Percentiles rank a stretch among this genome's conserved stretches.
These are phyloP conservation scores for Penicillium oxalicum DNA, from an alignment of 2,329 filamentous ascomycete genomes.

Conservation along the genomic window DNA sequence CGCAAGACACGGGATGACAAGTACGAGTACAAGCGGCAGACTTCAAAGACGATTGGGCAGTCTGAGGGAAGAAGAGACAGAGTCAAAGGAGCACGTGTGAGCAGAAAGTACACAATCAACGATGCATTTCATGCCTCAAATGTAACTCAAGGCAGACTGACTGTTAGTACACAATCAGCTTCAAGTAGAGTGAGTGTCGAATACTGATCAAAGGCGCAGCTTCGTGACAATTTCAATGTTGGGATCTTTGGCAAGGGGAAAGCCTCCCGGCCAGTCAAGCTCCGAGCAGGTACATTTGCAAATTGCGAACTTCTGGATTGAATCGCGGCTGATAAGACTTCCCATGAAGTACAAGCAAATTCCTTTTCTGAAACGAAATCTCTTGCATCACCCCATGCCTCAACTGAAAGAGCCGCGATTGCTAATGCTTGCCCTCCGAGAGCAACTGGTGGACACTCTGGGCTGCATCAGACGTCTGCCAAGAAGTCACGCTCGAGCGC, in stretches of 20 bases:
- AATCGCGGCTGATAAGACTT: no score
- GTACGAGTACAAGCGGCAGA: slow-evolving; percentile 44
- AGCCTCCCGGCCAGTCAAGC: slow-evolving; percentile 27
- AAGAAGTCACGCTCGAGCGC: neutral
- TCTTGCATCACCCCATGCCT: neutral
- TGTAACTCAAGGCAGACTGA: slow-evolving; percentile 49
- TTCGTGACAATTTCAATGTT: slow-evolving; percentile 16
- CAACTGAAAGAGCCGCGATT: no score
- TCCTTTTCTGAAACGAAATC: slow-evolving; percentile 23
- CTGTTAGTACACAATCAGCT: slow-evolving; percentile 35
- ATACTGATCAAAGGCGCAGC: slow-evolving; percentile 13
- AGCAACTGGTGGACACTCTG: neutral
- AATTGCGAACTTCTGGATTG: no score
- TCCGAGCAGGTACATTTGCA: slow-evolving; percentile 13
- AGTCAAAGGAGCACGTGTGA: slow-evolving; percentile 20
- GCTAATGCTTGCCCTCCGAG: no score
- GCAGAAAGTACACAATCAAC: slow-evolving; percentile 42
- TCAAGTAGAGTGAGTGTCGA: neutral
- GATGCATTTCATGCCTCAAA: slow-evolving; percentile 52
- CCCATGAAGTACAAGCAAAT: slow-evolving; percentile 9
- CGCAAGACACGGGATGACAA: slow-evolving; percentile 53
- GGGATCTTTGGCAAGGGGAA: slow-evolving; percentile 36
- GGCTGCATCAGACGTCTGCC: neutral
- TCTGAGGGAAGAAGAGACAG: slow-evolving; percentile 11
- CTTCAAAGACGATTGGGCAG: neutral